Evolutionary conservation across 441 rosid genomes (phyloP).

Genomic region (Flueggea neowawraea): DNA sequence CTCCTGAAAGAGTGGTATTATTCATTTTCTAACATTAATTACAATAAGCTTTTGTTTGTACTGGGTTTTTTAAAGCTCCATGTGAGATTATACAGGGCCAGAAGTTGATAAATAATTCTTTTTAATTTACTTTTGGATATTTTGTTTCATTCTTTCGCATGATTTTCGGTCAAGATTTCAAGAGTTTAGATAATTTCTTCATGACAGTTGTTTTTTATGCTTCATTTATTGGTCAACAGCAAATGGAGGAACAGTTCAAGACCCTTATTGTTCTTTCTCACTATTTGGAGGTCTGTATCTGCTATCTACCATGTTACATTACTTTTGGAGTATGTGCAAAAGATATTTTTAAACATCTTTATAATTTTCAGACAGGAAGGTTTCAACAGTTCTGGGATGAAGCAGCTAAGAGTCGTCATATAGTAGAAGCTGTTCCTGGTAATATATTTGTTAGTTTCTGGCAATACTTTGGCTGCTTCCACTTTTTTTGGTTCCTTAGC

Average conservation of each 20-base stretch:
- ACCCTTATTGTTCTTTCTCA: constrained; percentile 79
- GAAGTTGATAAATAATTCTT: no score
- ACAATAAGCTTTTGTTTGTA: no score
- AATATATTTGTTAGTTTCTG: constrained; percentile 1
- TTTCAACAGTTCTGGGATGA: constrained; percentile 95
- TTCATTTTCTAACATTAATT: constrained; percentile 1
- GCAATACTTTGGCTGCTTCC: no score
- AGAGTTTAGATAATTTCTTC: neutral
- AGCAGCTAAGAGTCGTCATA: constrained; percentile 83
- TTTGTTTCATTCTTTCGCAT: no score
- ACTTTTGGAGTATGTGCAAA: neutral
- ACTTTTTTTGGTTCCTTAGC: no score
- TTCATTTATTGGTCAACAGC: constrained; percentile 33
- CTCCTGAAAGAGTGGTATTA: constrained; percentile 95
- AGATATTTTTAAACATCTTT: neutral
- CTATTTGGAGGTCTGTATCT: no score
- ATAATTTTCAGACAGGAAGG: constrained; percentile 76
- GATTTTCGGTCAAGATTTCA: neutral
- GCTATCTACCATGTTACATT: no score
- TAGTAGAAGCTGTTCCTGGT: constrained; percentile 98
- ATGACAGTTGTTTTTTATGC: neutral
- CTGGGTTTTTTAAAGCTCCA: no score
- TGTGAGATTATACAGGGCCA: no score
- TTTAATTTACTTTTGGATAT: no score
- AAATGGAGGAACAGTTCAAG: constrained; percentile 97